Conservation (phyloP, 352 stramenopile genomes). For the Blastocystis sp. region DNA sequence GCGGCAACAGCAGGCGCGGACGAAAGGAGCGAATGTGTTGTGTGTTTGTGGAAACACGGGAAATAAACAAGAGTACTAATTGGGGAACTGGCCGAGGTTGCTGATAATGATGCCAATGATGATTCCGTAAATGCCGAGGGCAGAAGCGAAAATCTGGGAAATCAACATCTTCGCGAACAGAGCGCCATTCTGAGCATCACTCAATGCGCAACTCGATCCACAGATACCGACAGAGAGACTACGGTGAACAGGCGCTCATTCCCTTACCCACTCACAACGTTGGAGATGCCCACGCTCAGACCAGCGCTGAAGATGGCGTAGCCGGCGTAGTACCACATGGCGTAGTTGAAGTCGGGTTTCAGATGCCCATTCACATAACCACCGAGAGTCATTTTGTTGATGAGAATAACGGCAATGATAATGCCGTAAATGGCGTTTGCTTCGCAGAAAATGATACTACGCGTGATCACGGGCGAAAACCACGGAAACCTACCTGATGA, state of each 20-base stretch:
- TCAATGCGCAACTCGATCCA: conserved; percentile 82
- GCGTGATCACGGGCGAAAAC: conserved; percentile 3
- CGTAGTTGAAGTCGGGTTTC: conserved; percentile 73
- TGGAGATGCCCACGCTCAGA: conserved; percentile 81
- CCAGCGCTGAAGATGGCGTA: conserved; percentile 83
- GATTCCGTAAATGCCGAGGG: conserved; percentile 83
- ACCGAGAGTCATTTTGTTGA: conserved; percentile 77
- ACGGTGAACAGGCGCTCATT: neutral
- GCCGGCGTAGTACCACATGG: conserved; percentile 80
- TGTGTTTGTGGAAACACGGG: conserved; percentile 31
- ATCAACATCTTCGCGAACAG: conserved; percentile 87
- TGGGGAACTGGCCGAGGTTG: conserved; percentile 84
- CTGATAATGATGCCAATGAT: conserved; percentile 87
- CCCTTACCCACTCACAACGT: conserved; percentile 82
- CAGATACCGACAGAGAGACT: conserved; percentile 83
- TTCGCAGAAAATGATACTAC: conserved; percentile 86
- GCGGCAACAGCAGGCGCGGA: neutral
- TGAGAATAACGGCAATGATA: conserved; percentile 85
- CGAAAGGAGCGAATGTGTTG: conserved; percentile 1
- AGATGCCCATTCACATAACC: conserved; percentile 4
- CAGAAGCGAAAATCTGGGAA: conserved; percentile 86
- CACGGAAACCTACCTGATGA: conserved; percentile 76
- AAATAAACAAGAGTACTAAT: conserved; percentile 72
- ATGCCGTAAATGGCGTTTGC: conserved; percentile 85
- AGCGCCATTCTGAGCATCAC: conserved; percentile 81